Evolutionary conservation across 2,329 filamentous ascomycete genomes (phyloP), one percentile per base, ranked within the genome.

Genomic region (Beauveria bassiana): DNA sequence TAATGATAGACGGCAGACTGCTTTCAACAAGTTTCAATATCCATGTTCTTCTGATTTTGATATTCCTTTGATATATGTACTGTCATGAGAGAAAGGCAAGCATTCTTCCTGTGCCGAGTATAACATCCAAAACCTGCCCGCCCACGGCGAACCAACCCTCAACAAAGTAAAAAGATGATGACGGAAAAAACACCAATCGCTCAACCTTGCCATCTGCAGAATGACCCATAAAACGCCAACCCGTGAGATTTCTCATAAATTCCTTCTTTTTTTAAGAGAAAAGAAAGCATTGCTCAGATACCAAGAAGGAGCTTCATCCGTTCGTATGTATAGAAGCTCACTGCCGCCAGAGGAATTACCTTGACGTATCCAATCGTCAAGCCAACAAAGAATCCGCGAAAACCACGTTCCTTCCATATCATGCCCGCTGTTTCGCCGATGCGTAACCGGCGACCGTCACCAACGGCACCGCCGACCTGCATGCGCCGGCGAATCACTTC

Each of bases 301-400:
- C 85, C 86, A 66, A 92, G 75, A 66, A 79, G 75, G 50, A 76
- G 81, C 77, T 88, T 88, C 67, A 81, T 75, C 63, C 85, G 79
- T 73, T 88, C 85, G 68, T 88, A 88, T 18, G 84, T 85, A 70
- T 84, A 88, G 70, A 88, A 88, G 67, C 79, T 81, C 59, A 84
- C 79, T 14, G 95, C 95, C 31, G 78, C 86, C 90, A 99, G 89
- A 3, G 95, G 95, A 64, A 97, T 81, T 57, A 98, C 85, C 78
- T 99, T 99, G 70, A 92, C 84, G 74, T 98, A 99, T 8, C 95
- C 95, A 74, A 99, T 97, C 1, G 89, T 91, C 72, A 99, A 76
- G 0, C 95, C 95, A 12, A 98, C 88, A 74, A 91, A 99, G 77
- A 96, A 98, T 0, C 95, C 95, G 56, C 83, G 81, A 63, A 87